Evolutionary conservation across 371 early-diverging fungal species (phyloP).

Genomic region (Apophysomyces trapeziformis): DNA sequence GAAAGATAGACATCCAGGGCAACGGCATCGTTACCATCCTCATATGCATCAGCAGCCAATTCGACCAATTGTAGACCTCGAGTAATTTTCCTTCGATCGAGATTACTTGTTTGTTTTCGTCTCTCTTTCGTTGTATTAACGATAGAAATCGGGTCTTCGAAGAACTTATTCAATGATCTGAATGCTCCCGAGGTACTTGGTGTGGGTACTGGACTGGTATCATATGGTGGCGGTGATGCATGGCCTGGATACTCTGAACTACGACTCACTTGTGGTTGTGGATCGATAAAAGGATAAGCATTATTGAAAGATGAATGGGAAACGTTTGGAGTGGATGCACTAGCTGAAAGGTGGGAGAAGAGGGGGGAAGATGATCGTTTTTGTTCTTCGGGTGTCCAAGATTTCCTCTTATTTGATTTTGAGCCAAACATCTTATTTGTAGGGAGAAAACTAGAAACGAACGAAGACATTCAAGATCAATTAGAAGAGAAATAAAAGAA

Average conservation of each 20-base stretch:
- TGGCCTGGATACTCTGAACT: constrained; percentile 15
- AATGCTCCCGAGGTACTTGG: constrained; percentile 6
- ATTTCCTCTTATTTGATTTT: constrained; percentile 6
- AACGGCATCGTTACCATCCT: constrained; percentile 52
- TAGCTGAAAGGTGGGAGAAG: constrained; percentile 24
- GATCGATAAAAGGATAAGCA: background rate
- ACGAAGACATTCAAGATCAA: constrained; percentile 2
- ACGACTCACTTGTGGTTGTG: constrained; percentile 20
- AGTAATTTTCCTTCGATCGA: constrained; percentile 26
- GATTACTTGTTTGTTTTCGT: background rate
- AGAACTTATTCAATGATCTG: constrained; percentile 36
- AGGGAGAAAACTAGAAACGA: background rate
- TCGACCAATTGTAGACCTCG: constrained; percentile 58
- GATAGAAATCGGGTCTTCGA: constrained; percentile 12
- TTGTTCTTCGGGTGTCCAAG: background rate
- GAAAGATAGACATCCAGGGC: constrained; percentile 60
- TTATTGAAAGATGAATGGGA: constrained; percentile 10
- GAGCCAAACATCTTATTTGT: constrained; percentile 5
- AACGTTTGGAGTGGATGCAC: constrained; percentile 25
- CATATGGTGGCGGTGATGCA: constrained; percentile 21
- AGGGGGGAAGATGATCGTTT: constrained; percentile 14
- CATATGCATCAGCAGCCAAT: constrained; percentile 60
- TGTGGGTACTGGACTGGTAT: constrained; percentile 4
- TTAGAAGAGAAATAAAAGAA: background rate
- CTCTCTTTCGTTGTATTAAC: background rate